These are phyloP conservation scores for Fomitopsis palustris DNA, from an alignment of 1,284 basidiomycete genomes.

Conservation along the genomic window DNA sequence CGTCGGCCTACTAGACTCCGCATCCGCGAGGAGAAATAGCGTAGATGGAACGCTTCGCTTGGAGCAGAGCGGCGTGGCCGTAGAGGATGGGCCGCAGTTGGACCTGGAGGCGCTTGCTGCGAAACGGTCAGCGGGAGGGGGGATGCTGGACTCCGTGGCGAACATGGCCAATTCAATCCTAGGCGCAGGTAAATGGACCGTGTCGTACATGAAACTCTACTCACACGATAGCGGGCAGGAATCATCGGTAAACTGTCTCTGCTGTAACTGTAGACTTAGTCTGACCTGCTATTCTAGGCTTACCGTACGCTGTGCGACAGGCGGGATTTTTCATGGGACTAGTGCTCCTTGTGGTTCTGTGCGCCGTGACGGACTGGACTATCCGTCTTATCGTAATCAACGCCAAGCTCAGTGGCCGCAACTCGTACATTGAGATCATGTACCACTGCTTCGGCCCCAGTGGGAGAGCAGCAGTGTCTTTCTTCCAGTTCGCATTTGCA, in stretches of 20 bases:
- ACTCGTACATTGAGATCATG: conserved; percentile 97
- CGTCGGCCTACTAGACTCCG: conserved; percentile 67
- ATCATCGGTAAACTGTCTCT: conserved; percentile 69
- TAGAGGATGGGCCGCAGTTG: conserved; percentile 35
- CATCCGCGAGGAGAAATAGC: conserved; percentile 46
- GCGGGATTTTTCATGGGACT: conserved; percentile 91
- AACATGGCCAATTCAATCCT: conserved; percentile 98
- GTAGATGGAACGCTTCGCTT: conserved; percentile 51
- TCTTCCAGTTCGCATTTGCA: conserved; percentile 97
- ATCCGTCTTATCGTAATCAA: conserved; percentile 95
- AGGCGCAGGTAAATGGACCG: conserved; percentile 68
- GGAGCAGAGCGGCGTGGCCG: conserved; percentile 33
- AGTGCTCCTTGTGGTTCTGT: conserved; percentile 76
- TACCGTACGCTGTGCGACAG: conserved; percentile 91
- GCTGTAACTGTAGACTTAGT: background rate
- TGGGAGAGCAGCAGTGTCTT: conserved; percentile 89
- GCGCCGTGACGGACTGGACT: conserved; percentile 94
- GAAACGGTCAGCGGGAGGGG: conserved; percentile 71
- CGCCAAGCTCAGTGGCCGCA: conserved; percentile 91
- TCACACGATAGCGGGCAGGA: conserved; percentile 38
- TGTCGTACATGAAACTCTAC: background rate
- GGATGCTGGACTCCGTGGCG: conserved; percentile 80
- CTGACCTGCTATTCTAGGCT: conserved; percentile 40
- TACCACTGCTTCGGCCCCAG: conserved; percentile 88
- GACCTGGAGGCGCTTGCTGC: conserved; percentile 67